Evolutionary conservation across 1,284 basidiomycete genomes (phyloP), one percentile per base, ranked within the genome.

Genomic region (Taiwanofungus camphoratus): DNA sequence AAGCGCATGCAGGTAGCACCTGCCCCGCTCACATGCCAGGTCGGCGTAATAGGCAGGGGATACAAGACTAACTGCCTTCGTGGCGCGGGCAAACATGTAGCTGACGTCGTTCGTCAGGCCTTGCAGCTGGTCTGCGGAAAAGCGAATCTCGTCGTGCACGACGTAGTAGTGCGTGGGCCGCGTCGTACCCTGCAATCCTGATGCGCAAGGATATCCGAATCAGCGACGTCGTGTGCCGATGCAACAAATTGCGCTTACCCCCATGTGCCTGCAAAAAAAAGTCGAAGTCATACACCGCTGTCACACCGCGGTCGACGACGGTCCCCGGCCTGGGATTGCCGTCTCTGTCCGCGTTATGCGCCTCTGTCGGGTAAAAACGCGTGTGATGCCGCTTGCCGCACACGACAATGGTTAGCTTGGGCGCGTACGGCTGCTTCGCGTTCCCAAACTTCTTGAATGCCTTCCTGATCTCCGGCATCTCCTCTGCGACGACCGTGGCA

Each of bases 341-440:
- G 42, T 84, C 74, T 1, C 52, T 38, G 42, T 81, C 82, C 0
- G 77, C 82, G 30, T 75, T 63, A 8, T 55, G 55, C 2, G 58
- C 59, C 26, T 76, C 70, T 3, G 77, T 81, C 3, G 87, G 85
- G 57, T 78, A 90, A 68, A 91, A 90, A 11, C 87, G 79, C 8
- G 87, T 87, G 58, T 91, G 85, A 52, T 91, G 89, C 2, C 88
- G 76, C 64, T 91, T 91, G 16, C 82, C 80, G 58, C 86, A 89
- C 44, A 90, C 76, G 49, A 90, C 76, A 50, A 89, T 83, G 7
- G 79, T 84, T 6, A 92, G 61, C 54, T 79, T 76, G 1, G 87
- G 88, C 3, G 58, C 66, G 61, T 87, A 90, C 2, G 58, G 62
- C 18, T 47, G 52, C 42, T 70, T 63, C 0, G 70, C 52, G 1